Evolutionary conservation across 345 rosid species (phyloP), one percentile per base, ranked within the genome.

Genomic region (Euphorbia pulcherrima): DNA sequence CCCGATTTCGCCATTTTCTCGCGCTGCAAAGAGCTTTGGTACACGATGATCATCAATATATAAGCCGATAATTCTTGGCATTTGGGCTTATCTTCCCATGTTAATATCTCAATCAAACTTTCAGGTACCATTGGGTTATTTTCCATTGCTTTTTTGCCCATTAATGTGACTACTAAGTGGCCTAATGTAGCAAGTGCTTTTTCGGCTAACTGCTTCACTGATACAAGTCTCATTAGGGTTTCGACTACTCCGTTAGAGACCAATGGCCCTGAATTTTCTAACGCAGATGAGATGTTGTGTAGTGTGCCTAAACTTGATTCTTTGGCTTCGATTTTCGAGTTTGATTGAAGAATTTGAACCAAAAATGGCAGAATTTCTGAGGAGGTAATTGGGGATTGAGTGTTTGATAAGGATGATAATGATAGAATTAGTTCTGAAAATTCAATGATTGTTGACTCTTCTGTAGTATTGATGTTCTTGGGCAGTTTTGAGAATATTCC

Each of bases 1-100:
- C 96, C 95, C 6, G 88, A 85, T 70, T 82, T 84, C 0, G 82
- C 75, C 99, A 94, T 94, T 72, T 91, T 91, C 0, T 82, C 86
- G 6, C 88, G 70, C 33, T 84, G 92, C 18, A 68, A 81, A 18
- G 91, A 79, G 59, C 95, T 88, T 65, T 91, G 99, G 67, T 94
- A 88, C 33, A 95, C 99, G 57, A 94, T 75, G 39, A 89, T 84
- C 97, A 94, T 89, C 64, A 94, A 28, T 69, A 89, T 82, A 50
- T 91, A 89, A 1, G 86, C 99, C 0, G 92, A 75, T 21, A 84
- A 69, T 71, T 94, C 99, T 70, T 91, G 97, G 73, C 95, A 89
- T 73, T 84, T 94, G 0, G 96, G 92, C 68, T 65, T 80, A 35
- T 91, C 95, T 18, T 91, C 97, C 99, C 99, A 94, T 35, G 91